Base-by-base conservation (phyloP, 495 filamentous ascomycete genomes). In the Delitschia confertaspora region DNA sequence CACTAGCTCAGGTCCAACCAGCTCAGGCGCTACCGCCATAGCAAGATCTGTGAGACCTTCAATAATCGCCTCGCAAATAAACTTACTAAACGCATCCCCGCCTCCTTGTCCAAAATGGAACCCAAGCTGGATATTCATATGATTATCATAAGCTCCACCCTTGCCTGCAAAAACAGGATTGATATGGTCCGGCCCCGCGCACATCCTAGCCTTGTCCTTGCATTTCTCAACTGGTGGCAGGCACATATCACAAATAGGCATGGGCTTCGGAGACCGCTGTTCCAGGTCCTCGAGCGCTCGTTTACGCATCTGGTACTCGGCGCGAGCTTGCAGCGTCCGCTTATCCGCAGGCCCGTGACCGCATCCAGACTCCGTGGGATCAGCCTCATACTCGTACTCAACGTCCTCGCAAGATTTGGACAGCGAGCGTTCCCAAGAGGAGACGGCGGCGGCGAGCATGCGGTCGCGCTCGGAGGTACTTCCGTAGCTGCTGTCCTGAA, bases 351-450 rank as follows among this genome's bases (percentile, higher is more conserved):
- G 8, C 8, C 36, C 36, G 16, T 3, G 8, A 20, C 36, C 36
- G 16, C 36, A 39, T 9, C 36, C 36, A 24, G 20, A 25, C 11
- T 10, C 22, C 7, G 22, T 18, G 14, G 19, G 20, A 26, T 24
- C 8, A n/a, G 24, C 36, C 11, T 24, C 9, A 13, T 39, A 20
- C 19, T 39, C n/a, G 22, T 39, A 39, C 36, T 39, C 22, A 26
- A 39, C 36, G 21, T 39, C 36, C 16, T 39, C 27, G 13, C 36
- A 39, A 10, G 36, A 39, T 17, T 39, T 39, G 13, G 36, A 10
- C 16, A 39, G 21, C 14, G 20, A 9, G 21, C 27, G 36, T 21
- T 39, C 21, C 36, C 36, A 39, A 7, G 36, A 24, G 8, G 36
- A 20, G 20, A 39, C 22, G 20, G 36, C 36, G 8, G 36, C 36